phyloP scores from a whole-genome alignment of 2,329 filamentous ascomycete species.

The Gnomoniopsis smithogilvyi region DNA sequence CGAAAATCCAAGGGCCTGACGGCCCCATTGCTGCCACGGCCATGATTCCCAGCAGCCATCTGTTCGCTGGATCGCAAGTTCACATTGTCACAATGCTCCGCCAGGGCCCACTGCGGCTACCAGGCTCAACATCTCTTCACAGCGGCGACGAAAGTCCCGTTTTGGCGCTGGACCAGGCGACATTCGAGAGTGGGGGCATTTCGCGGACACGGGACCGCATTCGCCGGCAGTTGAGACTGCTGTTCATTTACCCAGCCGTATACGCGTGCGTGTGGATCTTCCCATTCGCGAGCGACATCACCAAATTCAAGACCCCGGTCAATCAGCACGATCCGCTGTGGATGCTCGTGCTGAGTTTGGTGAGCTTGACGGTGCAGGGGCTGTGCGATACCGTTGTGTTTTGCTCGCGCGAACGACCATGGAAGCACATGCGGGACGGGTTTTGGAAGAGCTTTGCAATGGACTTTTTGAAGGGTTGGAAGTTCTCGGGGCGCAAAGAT shows the following conservation, averaged over 20 bases:
- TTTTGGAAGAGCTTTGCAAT: constrained; percentile 29
- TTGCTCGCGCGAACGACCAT: constrained; percentile 66
- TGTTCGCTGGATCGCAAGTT: constrained; percentile 11
- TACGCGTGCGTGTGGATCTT: constrained; percentile 72
- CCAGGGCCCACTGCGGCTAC: constrained; percentile 11
- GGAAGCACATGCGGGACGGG: constrained; percentile 49
- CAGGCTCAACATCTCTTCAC: background rate
- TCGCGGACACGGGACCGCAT: constrained; percentile 50
- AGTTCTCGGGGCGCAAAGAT: constrained; percentile 10
- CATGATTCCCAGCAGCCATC: no score
- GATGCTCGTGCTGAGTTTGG: constrained; percentile 51
- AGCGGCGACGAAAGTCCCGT: background rate
- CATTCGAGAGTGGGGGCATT: constrained; percentile 22
- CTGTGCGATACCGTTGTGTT: constrained; percentile 68
- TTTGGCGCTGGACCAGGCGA: constrained; percentile 2
- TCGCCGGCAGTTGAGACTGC: constrained; percentile 63
- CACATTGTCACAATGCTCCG: constrained; percentile 21
- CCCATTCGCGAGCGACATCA: constrained; percentile 63
- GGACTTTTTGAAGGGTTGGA: constrained; percentile 19
- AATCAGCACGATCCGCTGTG: constrained; percentile 43
- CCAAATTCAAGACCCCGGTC: constrained; percentile 18
- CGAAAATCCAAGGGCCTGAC: background rate
- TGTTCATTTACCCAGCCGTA: constrained; percentile 73
- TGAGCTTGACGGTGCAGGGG: constrained; percentile 63
- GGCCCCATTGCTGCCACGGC: background rate